phyloP scores from a whole-genome alignment of 306 rosid species.

The Citrullus amarus region DNA sequence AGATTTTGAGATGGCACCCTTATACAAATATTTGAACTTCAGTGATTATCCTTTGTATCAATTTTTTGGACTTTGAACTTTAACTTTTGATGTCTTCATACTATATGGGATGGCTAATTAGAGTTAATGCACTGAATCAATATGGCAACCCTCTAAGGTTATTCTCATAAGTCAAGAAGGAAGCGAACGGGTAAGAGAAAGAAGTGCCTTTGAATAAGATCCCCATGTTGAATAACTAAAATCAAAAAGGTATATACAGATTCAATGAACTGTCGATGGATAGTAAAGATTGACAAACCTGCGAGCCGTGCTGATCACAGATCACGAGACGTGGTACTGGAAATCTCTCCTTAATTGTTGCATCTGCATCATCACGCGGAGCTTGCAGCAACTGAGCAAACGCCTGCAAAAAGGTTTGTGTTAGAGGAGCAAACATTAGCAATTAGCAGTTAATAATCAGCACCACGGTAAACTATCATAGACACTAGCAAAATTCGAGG shows the following conservation, averaged over 20 bases:
- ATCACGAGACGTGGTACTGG: constrained; percentile 93
- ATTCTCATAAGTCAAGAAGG: background rate
- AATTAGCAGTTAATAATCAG: background rate
- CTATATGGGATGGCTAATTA: background rate
- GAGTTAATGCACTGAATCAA: background rate
- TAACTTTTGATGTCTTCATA: background rate
- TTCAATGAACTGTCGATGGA: background rate
- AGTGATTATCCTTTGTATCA: too few relatives aligned
- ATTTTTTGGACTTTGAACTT: too few relatives aligned
- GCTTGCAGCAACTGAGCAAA: constrained; percentile 83
- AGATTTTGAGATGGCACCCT: background rate
- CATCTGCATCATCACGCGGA: constrained; percentile 66
- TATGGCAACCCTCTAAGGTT: background rate
- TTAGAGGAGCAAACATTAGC: background rate
- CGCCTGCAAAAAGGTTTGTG: constrained; percentile 38
- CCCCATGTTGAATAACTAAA: background rate
- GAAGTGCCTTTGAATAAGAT: background rate
- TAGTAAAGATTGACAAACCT: constrained; percentile 30
- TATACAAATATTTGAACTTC: background rate
- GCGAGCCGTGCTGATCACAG: constrained; percentile 97
- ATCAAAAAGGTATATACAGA: background rate
- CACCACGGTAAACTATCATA: background rate
- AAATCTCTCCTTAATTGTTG: constrained; percentile 75
- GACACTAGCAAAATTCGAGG: background rate
- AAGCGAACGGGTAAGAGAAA: background rate